A percentile compares a stretch with the other conserved stretches of the same genome.
These are phyloP conservation scores for Stephania yunnanensis DNA, from an alignment of 164 flowering plant species.

Conservation along the genomic window DNA sequence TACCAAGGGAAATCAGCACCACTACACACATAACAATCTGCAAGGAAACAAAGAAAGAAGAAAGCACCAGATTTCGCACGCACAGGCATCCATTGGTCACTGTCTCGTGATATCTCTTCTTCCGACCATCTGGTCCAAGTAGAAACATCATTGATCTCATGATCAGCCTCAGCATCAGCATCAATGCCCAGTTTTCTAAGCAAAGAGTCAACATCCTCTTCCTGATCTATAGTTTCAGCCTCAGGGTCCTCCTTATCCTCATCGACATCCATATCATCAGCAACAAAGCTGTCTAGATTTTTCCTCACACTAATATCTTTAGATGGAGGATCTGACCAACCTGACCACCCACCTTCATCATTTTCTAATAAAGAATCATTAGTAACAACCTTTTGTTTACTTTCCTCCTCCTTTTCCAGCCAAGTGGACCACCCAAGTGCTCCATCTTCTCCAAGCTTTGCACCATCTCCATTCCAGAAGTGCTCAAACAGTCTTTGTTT, in stretches of 20 bases:
- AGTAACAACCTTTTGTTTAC: slow-evolving; percentile 46
- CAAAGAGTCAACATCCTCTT: slow-evolving; percentile 71
- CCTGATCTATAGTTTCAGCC: slow-evolving; percentile 33
- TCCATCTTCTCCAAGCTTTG: slow-evolving; percentile 92
- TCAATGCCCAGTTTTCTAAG: slow-evolving; percentile 73
- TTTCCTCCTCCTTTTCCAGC: slow-evolving; percentile 88
- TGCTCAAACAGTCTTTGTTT: slow-evolving; percentile 85
- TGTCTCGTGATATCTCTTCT: slow-evolving; percentile 66
- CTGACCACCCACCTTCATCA: slow-evolving; percentile 88
- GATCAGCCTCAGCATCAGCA: slow-evolving; percentile 49
- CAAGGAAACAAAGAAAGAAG: slow-evolving; percentile 10
- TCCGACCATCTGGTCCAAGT: slow-evolving; percentile 87
- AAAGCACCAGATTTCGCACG: slow-evolving; percentile 49
- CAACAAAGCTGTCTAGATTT: slow-evolving; percentile 17
- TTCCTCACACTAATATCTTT: slow-evolving; percentile 20
- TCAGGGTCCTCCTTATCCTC: slow-evolving; percentile 43
- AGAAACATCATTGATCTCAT: slow-evolving; percentile 52
- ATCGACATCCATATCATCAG: slow-evolving; percentile 22
- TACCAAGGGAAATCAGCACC: slow-evolving; percentile 2
- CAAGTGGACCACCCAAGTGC: slow-evolving; percentile 92
- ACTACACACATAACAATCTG: not conserved
- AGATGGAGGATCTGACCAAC: slow-evolving; percentile 70
- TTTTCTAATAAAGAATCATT: slow-evolving; percentile 39
- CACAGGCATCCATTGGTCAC: slow-evolving; percentile 86
- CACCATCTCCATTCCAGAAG: slow-evolving; percentile 81